Base-by-base conservation (phyloP, 2,329 filamentous ascomycete species). In the Beauveria sp. region DNA sequence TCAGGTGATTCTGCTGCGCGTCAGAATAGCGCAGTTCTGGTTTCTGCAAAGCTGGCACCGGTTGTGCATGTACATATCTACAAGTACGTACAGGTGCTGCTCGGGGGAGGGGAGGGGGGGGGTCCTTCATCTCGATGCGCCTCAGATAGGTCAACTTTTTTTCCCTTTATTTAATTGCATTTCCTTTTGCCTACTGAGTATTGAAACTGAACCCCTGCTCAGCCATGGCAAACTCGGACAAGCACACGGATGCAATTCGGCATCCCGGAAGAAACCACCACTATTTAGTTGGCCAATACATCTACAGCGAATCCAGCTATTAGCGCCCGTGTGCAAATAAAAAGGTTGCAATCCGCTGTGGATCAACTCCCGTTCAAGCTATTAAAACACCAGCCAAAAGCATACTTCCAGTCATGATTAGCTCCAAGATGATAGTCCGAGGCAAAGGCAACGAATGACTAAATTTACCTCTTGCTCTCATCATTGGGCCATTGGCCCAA, bases 1-100 rank as follows among this genome's bases (percentile, higher is more conserved):
- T 60, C 58, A 46, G 58, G 58, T 60, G 58, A 60, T 60, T 53
- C 26, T 47, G 40, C 58, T 60, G 58, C 58, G 49, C 58, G 58
- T 60, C 58, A 60, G 49, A 46, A 40, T 60, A 59, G 57, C 47
- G 57, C 57, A 43, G 47, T 60, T 46, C 47, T 53, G 57, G 47
- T 18, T 38, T 59, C 47, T 52, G 56, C 56, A 50, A 34, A 58
- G 34, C 56, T 58, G 43, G 56, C 46, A 58, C 16, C 12, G 26
- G 45, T 42, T 40, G 30, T 59, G 57, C 57, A 59, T 59, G 34
- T 26, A 30, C 30, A 28, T 28, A 46, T 46, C 7, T 22, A 38
- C n/a, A 52, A 30, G 34, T 18, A 40, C 24, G 10, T 24, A 14
- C 16, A 38, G 28, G 5, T 20, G 20, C 28, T 14, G 54, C 43